Conservation (phyloP, 2,329 filamentous ascomycete species). For the Sporothrix schenckii region DNA sequence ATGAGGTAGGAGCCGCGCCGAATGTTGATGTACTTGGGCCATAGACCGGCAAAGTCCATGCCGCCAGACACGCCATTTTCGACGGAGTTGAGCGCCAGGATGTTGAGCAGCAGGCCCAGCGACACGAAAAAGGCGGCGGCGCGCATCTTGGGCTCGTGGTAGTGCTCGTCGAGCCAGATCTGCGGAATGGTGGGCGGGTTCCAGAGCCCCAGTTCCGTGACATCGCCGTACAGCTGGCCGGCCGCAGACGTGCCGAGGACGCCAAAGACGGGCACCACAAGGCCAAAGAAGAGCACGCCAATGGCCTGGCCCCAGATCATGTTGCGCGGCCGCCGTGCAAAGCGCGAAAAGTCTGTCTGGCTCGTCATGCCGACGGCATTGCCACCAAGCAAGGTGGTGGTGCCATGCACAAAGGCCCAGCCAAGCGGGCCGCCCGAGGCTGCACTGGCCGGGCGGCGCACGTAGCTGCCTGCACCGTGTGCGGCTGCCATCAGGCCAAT, state of each 20-base stretch:
- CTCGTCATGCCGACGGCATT: slow-evolving; percentile 51
- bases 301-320: slow-evolving; percentile 49
- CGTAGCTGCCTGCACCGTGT: slow-evolving; percentile 40
- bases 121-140: slow-evolving; percentile 53
- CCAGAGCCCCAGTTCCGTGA: slow-evolving; percentile 43
- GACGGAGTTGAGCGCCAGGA: slow-evolving; percentile 51
- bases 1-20: slow-evolving; percentile 56
- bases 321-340: slow-evolving; percentile 45
- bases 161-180: slow-evolving; percentile 43
- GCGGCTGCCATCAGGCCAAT: slow-evolving; percentile 45
- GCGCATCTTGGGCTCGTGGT: slow-evolving; percentile 41
- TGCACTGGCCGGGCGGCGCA: slow-evolving; percentile 37
- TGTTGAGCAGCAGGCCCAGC: slow-evolving; percentile 49
- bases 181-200: slow-evolving; percentile 48
- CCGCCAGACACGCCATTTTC: slow-evolving; percentile 55
- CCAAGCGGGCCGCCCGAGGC: background rate
- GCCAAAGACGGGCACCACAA: slow-evolving; percentile 46
- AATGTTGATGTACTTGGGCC: slow-evolving; percentile 58
- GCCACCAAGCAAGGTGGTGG: slow-evolving; percentile 48
- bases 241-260: slow-evolving; percentile 42
- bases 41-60: slow-evolving; percentile 58
- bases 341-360: slow-evolving; percentile 50
- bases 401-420: slow-evolving; percentile 44
- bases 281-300: slow-evolving; percentile 45
- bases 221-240: slow-evolving; percentile 40